Base-by-base conservation (phyloP, 371 early-diverging fungal species). In the Rhizopus stolonifer region DNA sequence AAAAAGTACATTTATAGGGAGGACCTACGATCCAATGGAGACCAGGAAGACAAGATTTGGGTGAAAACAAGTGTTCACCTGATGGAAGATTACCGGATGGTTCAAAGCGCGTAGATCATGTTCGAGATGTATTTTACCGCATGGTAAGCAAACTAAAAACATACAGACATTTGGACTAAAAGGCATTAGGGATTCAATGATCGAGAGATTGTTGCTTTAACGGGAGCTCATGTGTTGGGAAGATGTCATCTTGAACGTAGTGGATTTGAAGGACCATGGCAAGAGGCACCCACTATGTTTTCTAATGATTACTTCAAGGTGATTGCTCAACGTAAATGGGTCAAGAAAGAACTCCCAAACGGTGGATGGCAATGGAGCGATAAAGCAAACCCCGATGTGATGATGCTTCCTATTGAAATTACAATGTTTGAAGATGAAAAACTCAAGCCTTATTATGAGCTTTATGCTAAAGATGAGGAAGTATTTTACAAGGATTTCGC, bases 161-260 rank as follows among this genome's bases (percentile, higher is more conserved):
- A 34, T 19, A n/a, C 32, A 18, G n/a, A n/a, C n/a, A n/a, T n/a
- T n/a, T n/a, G n/a, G n/a, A n/a, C n/a, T n/a, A n/a, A 23, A 45
- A 29, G 7, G 15, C 8, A 18, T 13, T 60, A 72, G 71, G 92
- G 93, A 34, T 93, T 96, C 74, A 84, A 91, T 73, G 97, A 96
- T 74, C 94, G 90, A 68, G 98, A 97, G 65, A 94, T 94, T 62
- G 91, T 91, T 49, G 95, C 95, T 10, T 81, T 97, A 48, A 46
- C 78, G n/a, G 98, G 98, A 24, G 96, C 90, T 29, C 98, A 97
- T 72, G 83, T 90, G n/a, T 69, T 97, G n/a, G 98, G 98, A 17
- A 84, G 96, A 54, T 95, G 95, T 79, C 98, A 97, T 71, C 58
- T 82, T 44, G 87, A 88, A 55, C 89, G 95, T 51, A 85, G 86